Conservation (phyloP, 2,329 filamentous ascomycete species). For the Colletotrichum coccodes region DNA sequence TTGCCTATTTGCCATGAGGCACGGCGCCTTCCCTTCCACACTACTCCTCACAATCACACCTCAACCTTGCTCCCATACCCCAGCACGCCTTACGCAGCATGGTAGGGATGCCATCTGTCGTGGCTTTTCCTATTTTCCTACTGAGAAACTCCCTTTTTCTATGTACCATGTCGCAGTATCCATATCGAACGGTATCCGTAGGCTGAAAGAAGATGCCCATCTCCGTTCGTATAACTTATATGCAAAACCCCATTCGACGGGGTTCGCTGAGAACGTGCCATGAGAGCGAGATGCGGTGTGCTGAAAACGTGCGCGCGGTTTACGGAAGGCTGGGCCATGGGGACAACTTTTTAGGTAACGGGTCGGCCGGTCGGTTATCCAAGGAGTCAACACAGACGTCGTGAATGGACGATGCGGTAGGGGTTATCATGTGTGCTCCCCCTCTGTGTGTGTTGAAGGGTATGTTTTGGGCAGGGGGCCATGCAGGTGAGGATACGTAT, state of each 20-base stretch:
- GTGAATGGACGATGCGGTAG: conserved; percentile 1
- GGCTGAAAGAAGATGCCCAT: background rate
- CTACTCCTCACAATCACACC: conserved; percentile 15
- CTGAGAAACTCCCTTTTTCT: background rate
- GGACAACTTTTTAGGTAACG: background rate
- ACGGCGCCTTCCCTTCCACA: conserved; percentile 9
- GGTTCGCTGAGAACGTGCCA: background rate
- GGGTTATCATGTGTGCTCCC: background rate
- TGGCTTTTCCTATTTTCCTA: background rate
- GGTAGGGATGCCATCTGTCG: conserved; percentile 1
- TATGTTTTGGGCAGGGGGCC: background rate
- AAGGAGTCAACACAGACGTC: background rate
- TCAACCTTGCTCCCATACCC: conserved; percentile 2
- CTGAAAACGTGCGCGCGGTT: background rate
- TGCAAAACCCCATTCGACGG: background rate
- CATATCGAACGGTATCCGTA: background rate
- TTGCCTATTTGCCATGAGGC: conserved; percentile 4
- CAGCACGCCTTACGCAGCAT: conserved; percentile 11
- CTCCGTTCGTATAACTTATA: too few species aligned
- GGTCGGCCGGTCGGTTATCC: background rate
- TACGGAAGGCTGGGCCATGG: background rate
- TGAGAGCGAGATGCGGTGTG: background rate
- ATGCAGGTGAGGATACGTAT: conserved; percentile 2
- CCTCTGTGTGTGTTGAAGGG: background rate
- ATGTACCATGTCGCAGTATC: background rate